Base-by-base conservation (phyloP, 2,329 filamentous ascomycete species). In the Diplodia scrobiculata region DNA sequence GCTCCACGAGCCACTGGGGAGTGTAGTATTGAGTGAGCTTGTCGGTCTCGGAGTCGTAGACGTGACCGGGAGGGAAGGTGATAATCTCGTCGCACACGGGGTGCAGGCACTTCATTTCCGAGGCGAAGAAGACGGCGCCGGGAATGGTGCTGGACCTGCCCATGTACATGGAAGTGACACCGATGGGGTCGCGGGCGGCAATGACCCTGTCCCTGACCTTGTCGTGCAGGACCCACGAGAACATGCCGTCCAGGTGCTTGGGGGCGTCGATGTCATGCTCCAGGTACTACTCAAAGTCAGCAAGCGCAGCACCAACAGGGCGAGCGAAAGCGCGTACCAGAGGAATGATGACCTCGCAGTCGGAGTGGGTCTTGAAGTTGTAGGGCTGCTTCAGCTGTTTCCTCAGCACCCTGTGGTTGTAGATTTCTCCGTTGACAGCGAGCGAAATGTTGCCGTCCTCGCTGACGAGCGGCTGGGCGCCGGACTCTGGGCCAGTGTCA, bases 361-460 rank as follows among this genome's bases (percentile, higher is more conserved):
- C 95, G 45, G 94, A 98, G 76, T 95, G 90, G 71, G 95, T 99
- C 88, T 97, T 97, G 88, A 98, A 99, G 80, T 93, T 89, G 81
- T 97, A 97, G 45, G 88, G 86, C 68, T 84, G 87, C 81, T 91
- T 91, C 73, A 97, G 83, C 73, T 84, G 84, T 82, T 97, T 98
- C 77, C 95, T 90, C 75, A 99, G 85, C 75, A 97, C 87, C 77
- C 94, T 91, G 83, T 99, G 95, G 88, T 99, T 99, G 86, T 99
- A 99, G 78, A 99, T 99, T 79, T 99, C 95, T 81, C 95, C 95
- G 80, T 99, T 99, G 87, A 98, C 95, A 70, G 95, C 94, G 68
- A 99, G 87, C 70, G 94, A 89, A 74, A 99, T 89, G 73, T 85
- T 89, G 71, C 88, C 89, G 78, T 98, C 94, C 72, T 92, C 88